Evolutionary conservation across 371 early-diverging fungal species (phyloP).

Genomic region (Synchytrium microbalum): DNA sequence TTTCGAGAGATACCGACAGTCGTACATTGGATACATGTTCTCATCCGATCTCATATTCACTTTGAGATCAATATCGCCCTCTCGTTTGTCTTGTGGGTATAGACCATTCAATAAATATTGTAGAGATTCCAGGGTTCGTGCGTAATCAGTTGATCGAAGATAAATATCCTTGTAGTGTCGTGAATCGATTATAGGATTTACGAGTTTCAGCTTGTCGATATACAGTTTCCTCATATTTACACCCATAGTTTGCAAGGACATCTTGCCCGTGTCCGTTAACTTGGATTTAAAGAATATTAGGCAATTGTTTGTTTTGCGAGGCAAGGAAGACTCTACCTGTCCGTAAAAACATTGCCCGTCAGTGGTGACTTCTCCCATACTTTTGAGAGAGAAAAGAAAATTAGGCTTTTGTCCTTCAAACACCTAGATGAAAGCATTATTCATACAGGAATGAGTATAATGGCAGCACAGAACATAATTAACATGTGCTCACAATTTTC

Average conservation of each 20-base stretch:
- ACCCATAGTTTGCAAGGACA: slow-evolving; percentile 51
- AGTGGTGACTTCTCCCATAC: neutral
- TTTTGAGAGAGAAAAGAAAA: neutral
- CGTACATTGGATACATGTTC: slow-evolving; percentile 9
- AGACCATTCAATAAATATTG: slow-evolving; percentile 62
- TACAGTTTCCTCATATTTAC: slow-evolving; percentile 54
- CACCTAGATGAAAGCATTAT: no score
- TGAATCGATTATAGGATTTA: slow-evolving; percentile 21
- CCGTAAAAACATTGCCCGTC: slow-evolving; percentile 47
- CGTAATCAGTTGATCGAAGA: slow-evolving; percentile 59
- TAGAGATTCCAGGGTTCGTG: slow-evolving; percentile 65
- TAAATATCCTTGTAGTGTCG: slow-evolving; percentile 29
- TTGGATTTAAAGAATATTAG: no score
- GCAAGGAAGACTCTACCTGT: slow-evolving; percentile 37
- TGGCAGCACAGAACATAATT: no score
- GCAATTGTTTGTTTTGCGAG: neutral
- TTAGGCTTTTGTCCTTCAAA: neutral
- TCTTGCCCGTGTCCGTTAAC: slow-evolving; percentile 52
- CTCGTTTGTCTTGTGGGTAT: slow-evolving; percentile 38
- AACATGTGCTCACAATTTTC: no score
- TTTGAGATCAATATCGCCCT: slow-evolving; percentile 2
- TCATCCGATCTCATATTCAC: neutral
- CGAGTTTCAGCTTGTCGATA: slow-evolving; percentile 42
- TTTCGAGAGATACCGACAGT: slow-evolving; percentile 8
- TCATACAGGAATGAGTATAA: no score